Evolutionary conservation across 805 yeast species (phyloP).

Genomic region (Saccharomycopsis malanga): DNA sequence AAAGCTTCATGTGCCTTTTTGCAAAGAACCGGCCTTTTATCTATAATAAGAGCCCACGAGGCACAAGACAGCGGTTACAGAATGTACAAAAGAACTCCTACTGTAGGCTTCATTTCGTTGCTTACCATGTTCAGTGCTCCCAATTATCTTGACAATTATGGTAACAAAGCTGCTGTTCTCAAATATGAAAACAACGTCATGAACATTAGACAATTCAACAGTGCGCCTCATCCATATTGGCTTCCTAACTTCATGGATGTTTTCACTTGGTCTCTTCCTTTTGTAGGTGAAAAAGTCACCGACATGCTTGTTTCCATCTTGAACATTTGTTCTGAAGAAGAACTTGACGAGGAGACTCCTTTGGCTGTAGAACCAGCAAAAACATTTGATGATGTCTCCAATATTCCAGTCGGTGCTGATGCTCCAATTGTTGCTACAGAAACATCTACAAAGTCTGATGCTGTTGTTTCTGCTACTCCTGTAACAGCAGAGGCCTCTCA

Average conservation of each 20-base stretch:
- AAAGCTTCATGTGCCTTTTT: conserved; percentile 74
- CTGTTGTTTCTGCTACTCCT: conserved; percentile 3
- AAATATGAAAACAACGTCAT: conserved; percentile 87
- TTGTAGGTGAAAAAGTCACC: conserved; percentile 92
- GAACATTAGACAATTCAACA: conserved; percentile 92
- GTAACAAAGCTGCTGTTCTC: conserved; percentile 91
- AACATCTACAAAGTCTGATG: no score
- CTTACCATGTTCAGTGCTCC: conserved; percentile 94
- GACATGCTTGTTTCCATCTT: conserved; percentile 87
- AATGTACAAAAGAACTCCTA: conserved; percentile 79
- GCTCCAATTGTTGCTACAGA: conserved; percentile 6
- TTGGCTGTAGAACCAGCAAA: conserved; percentile 37
- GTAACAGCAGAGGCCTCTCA: conserved; percentile 10
- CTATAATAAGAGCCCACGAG: conserved; percentile 93
- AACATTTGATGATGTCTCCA: conserved; percentile 26
- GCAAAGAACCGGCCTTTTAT: conserved; percentile 66
- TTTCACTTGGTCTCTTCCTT: conserved; percentile 94
- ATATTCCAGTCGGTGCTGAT: conserved; percentile 16
- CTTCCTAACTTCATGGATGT: conserved; percentile 96
- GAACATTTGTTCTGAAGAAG: conserved; percentile 94
- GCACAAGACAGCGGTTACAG: conserved; percentile 97
- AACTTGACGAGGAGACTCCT: conserved; percentile 68
- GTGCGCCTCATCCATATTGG: conserved; percentile 94
- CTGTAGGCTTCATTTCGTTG: conserved; percentile 83
- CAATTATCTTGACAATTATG: conserved; percentile 84